phyloP scores from a whole-genome alignment of 2,329 filamentous ascomycete genomes.

The Conoideocrella luteorostrata region DNA sequence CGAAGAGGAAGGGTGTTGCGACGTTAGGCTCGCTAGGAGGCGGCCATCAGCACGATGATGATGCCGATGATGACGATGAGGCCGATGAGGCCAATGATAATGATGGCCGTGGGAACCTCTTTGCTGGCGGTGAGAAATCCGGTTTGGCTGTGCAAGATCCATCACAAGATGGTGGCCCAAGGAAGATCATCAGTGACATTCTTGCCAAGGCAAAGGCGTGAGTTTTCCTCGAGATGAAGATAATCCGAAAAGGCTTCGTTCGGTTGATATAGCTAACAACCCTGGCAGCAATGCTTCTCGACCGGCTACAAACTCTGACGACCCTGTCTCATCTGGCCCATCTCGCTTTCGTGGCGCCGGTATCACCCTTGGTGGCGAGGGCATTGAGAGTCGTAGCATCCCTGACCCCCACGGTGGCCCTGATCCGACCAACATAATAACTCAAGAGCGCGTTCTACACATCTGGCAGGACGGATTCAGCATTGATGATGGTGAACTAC shows the following conservation, averaged over 20 bases:
- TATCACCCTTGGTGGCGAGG: conserved; percentile 73
- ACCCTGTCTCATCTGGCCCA: conserved; percentile 39
- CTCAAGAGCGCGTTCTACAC: conserved; percentile 64
- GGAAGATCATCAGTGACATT: conserved; percentile 56
- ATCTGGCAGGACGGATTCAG: conserved; percentile 83
- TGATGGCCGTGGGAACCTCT: conserved; percentile 60
- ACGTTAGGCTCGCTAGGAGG: conserved; percentile 52
- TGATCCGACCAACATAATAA: conserved; percentile 28
- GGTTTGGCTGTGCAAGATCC: conserved; percentile 63
- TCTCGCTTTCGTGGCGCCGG: conserved; percentile 63
- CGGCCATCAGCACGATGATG: conserved; percentile 42
- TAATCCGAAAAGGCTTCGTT: too few relatives aligned
- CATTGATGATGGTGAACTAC: conserved; percentile 72
- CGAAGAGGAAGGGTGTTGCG: conserved; percentile 55
- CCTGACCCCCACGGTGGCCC: conserved; percentile 47
- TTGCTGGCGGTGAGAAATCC: conserved; percentile 82
- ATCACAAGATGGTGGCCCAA: conserved; percentile 38
- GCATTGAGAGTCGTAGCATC: conserved; percentile 61
- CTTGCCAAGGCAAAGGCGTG: conserved; percentile 58
- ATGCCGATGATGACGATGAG: conserved; percentile 54
- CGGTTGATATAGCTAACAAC: too few relatives aligned
- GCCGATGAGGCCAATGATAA: conserved; percentile 50
- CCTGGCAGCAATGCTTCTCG: conserved; percentile 52
- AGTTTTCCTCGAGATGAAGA: too few relatives aligned
- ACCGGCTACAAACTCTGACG: conserved; percentile 42